Base-by-base conservation (phyloP, 805 yeast genomes). In the Wickerhamomyces tratensis region DNA sequence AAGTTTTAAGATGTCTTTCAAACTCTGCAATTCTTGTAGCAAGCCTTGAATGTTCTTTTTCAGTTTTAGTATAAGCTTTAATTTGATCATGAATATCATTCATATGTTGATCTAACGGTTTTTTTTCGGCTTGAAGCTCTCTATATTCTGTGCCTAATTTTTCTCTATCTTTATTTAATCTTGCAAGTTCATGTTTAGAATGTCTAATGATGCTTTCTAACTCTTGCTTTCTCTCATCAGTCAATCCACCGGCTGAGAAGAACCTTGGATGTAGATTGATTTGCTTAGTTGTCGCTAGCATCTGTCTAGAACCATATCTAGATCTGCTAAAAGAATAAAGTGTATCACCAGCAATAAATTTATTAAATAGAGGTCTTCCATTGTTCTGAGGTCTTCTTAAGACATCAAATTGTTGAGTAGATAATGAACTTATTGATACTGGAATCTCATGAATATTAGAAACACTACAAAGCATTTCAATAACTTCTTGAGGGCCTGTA, bases 401-500 rank as follows among this genome's bases (percentile, higher is more conserved):
- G 37, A 41, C 48, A 14, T 65, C 62, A 33, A 69, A 58, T 46
- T 73, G 74, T 6, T 55, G 49, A 9, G 62, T 61, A 9, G 68
- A 51, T 35, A 82, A 56, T 3, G 69, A 72, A n/a, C 56, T 62
- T 13, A 64, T 59, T 0, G 85, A 56, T 6, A 82, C 79, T 0
- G 97, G 96, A 29, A 86, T 74, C 41, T 59, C 57, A 47, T 77
- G 70, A 14, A 78, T 57, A 38, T 72, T 68, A 10, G 68, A 57
- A 11, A 64, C 60, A 46, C 75, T 79, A 48, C 83, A 77, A 31
- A 89, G 67, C 87, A 84, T 86, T 42, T 71, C 69, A 40, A 86
- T 56, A 1, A 91, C 94, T 9, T 74, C 72, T 6, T 59, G 54
- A 1, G 96, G 95, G 1, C 96, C 98, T 3, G 63, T 60, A 3